Evolutionary conservation across 2,329 filamentous ascomycete species (phyloP), one percentile per base, ranked within the genome.

Genomic region (Ampelomyces quisqualis): DNA sequence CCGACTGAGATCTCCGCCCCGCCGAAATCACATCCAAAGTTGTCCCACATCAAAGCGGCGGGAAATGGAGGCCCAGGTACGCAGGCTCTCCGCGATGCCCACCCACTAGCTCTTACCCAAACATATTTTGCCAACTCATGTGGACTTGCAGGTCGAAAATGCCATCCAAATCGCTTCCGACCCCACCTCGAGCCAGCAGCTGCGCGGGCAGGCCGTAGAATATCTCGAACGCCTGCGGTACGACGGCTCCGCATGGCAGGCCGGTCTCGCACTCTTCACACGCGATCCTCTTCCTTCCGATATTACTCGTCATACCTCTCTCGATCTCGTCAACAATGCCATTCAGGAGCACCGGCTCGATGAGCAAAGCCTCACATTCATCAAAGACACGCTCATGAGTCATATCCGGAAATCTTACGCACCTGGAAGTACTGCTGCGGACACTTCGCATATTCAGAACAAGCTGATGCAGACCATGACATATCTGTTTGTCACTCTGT

Each of bases 381-480:
- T 97, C 58, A 90, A 88, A 68, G 84, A 93, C 56, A 86, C 82
- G 30, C 74, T 98, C 53, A 77, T 95, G 72, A 79, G 81, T 55
- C 96, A 97, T 69, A 78, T 93, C 46, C 81, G 81, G 52, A 80
- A 85, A 57, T 82, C 79, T 34, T 97, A 96, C 67, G 79, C 82
- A 38, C 73, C 77, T 26, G 70, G 71, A 21, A 77, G 79, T 40
- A 74, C 77, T 43, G 70, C 75, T 37, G 72, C 84, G 49, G 93
- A 98, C 65, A 81, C 84, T 7, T 68, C 81, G 17, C 80, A 81
- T 52, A 84, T 98, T 29, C 91, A 97, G 71, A 98, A 97, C 74
- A 98, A 98, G 72, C 81, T 98, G 54, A 90, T 91, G 31, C 93
- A 98, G 72, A 95, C 90, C 9, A 74, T 98, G 58, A 98, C 93